Evolutionary conservation across 2,329 filamentous ascomycete genomes (phyloP), one percentile per base, ranked within the genome.

Genomic region (Colletotrichum sublineola): DNA sequence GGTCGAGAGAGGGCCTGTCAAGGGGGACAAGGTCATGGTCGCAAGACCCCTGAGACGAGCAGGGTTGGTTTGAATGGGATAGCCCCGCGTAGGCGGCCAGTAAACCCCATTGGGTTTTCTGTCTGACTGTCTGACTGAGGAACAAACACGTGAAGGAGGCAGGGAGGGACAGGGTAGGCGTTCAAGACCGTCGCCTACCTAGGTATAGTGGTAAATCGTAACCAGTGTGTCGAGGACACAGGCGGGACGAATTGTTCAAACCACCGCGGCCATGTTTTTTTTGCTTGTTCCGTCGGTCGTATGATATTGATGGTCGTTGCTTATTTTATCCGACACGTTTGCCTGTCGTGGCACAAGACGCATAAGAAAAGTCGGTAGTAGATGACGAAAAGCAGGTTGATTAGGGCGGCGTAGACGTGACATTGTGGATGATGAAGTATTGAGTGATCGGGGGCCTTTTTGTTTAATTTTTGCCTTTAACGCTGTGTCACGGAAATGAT

Each of bases 101-200:
- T 38, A n/a, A 57, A 38, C 31, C 38, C 56, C 33, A 33, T 15
- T 24, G 14, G 42, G 44, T 6, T 33, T 38, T 64, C 44, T 53
- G 55, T 53, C 44, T 72, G 65, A 66, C 44, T 53, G 55, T 53
- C 44, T 72, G 65, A 66, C 29, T 46, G 58, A 24, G 46, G 46
- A 48, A 36, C 29, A 72, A 60, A 63, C 69, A 72, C 69, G 69
- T 72, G 66, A 71, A 71, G 68, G 58, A 31, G 65, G 68, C 52
- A 31, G 65, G 8, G 40, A 52, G 46, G 44, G 42, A 63, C 29
- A 58, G 64, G 53, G 64, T 61, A 52, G 68, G 40, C 40, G 15
- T 46, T 18, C 36, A 55, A 67, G 63, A 67, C 62, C 63, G 24
- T 63, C 62, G 62, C 24, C 46, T 40, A 24, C 24, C 24, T 24